Conservation (phyloP, 2,329 filamentous ascomycete species). For the Neofusicoccum parvum region DNA sequence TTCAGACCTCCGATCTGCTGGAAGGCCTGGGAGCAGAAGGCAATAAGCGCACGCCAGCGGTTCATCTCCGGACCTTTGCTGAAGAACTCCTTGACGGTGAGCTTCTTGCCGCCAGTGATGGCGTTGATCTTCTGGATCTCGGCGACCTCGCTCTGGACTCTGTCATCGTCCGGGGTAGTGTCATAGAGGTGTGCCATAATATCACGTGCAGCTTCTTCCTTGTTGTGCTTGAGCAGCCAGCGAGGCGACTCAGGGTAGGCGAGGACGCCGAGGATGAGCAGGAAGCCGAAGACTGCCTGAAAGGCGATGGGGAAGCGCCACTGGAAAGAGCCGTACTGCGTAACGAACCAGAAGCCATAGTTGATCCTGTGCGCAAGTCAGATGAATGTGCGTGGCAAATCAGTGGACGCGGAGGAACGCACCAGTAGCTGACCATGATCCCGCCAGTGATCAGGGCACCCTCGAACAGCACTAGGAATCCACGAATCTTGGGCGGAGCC, state of each 20-base stretch:
- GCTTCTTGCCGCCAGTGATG: slow-evolving; percentile 40
- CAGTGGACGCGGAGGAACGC: neutral
- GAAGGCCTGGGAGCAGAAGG: slow-evolving; percentile 62
- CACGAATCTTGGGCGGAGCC: slow-evolving; percentile 58
- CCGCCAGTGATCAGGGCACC: slow-evolving; percentile 54
- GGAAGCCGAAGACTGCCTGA: slow-evolving; percentile 51
- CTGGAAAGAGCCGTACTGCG: slow-evolving; percentile 42
- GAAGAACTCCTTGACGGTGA: slow-evolving; percentile 54
- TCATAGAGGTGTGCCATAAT: slow-evolving; percentile 54
- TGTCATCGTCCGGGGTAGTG: slow-evolving; percentile 52
- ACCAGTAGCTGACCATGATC: slow-evolving; percentile 53
- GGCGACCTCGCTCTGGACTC: slow-evolving; percentile 61
- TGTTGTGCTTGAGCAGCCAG: slow-evolving; percentile 37
- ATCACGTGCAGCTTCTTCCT: slow-evolving; percentile 51
- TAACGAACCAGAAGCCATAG: slow-evolving; percentile 42
- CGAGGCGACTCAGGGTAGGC: slow-evolving; percentile 33
- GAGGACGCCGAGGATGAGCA: slow-evolving; percentile 46
- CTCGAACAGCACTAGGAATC: slow-evolving; percentile 61
- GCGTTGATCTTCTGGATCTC: slow-evolving; percentile 59
- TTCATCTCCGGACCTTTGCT: slow-evolving; percentile 66
- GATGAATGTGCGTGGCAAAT: neutral
- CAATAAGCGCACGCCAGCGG: slow-evolving; percentile 63
- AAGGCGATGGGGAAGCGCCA: slow-evolving; percentile 58
- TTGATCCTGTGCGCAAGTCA: slow-evolving; percentile 37
- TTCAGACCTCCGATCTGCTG: slow-evolving; percentile 62